Evolutionary conservation across 805 yeast genomes (phyloP).

Genomic region (Cyberlindnera euphorbiae): DNA sequence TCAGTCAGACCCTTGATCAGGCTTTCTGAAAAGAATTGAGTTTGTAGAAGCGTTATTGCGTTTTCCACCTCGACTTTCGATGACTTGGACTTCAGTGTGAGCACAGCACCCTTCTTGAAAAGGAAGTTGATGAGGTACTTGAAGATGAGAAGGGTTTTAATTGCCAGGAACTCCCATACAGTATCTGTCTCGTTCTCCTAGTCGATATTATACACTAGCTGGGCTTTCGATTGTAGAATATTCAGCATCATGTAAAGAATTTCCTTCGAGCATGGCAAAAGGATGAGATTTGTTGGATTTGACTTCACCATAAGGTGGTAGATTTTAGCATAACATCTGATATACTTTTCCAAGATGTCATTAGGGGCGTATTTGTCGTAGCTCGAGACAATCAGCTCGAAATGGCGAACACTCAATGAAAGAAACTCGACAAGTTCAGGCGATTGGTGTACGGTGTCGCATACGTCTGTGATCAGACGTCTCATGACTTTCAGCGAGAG

Average conservation of each 20-base stretch:
- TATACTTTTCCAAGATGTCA: conserved; percentile 56
- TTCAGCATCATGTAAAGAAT: conserved; percentile 59
- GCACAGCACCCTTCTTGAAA: conserved; percentile 62
- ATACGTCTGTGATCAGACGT: conserved; percentile 72
- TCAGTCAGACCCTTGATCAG: conserved; percentile 57
- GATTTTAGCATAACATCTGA: conserved; percentile 71
- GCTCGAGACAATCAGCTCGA: conserved; percentile 48
- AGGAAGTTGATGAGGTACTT: conserved; percentile 59
- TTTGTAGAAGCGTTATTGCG: conserved; percentile 49
- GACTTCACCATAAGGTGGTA: conserved; percentile 53
- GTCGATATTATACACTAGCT: conserved; percentile 52
- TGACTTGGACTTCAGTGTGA: conserved; percentile 52
- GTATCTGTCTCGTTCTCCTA: conserved; percentile 44
- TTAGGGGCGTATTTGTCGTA: conserved; percentile 43
- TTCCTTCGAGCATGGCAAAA: conserved; percentile 58
- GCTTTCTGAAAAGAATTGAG: conserved; percentile 53
- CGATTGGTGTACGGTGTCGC: conserved; percentile 61
- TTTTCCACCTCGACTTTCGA: conserved; percentile 59
- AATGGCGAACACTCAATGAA: conserved; percentile 49
- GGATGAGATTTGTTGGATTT: conserved; percentile 66
- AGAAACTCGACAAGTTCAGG: conserved; percentile 57
- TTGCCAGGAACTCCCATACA: conserved; percentile 72
- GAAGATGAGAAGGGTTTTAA: conserved; percentile 59
- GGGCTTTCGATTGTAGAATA: conserved; percentile 59
- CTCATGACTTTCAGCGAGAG: conserved; percentile 69